Base-by-base conservation (phyloP, 192 early-diverging fungal species). In the Coemansia sp. region DNA sequence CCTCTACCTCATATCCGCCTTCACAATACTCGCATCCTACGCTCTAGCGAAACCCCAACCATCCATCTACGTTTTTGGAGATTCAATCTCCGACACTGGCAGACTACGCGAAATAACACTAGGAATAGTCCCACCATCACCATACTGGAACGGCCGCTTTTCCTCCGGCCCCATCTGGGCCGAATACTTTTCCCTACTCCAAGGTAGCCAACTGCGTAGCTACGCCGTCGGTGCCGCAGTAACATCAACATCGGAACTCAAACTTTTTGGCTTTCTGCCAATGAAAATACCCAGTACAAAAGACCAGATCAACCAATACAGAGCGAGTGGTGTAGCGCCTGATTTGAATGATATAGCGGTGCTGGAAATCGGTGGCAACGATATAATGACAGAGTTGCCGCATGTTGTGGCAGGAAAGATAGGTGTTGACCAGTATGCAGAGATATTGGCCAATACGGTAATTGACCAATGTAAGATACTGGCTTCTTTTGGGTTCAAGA, bases 131-230 rank as follows among this genome's bases (percentile, higher is more conserved):
- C 68, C 68, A 5, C 61, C 68, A 12, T 32, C 8, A 15, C 68
- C 68, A 4, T 72, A 72, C 43, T 72, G 71, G 71, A 65, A 72
- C 4, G 71, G 71, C 5, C 45, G 71, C 18, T 72, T 72, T 17
- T 66, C 71, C 4, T 60, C 39, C 2, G 71, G 71, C 5, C 71
- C 71, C 5, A 56, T 72, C 0, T 72, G 71, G 71, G 33, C 48
- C 36, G 71, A 72, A 20, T 72, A 72, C 39, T 28, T 48, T 0
- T 18, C 68, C 8, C 36, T 70, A 7, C 53, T 63, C 7, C 68
- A 64, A 32, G 18, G n/a, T 18, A 8, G 12, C 17, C 15, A 34
- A 4, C 38, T 70, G n/a, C 20, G 59, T 4, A 70, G 45, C 35
- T 48, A 48, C 20, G 61, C 61, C 4, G 61, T 63, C 6, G 61